Base-by-base conservation (phyloP, 352 stramenopile genomes). In the Globisporangium ultimum region DNA sequence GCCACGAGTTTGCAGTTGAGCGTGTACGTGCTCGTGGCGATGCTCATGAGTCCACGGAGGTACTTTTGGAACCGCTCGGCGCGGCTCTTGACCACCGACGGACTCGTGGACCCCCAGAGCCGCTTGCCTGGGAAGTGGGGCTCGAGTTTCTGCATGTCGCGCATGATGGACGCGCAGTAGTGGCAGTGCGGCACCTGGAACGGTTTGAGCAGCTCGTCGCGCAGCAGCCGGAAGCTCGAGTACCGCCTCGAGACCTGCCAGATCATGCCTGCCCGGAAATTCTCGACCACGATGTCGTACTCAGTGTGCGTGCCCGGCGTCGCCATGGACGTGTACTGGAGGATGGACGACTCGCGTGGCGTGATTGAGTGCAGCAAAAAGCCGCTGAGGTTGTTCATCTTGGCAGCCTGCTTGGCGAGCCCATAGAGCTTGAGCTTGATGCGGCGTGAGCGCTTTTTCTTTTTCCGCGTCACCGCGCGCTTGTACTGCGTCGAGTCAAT, bases 201-300 rank as follows among this genome's bases (percentile, higher is more conserved):
- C 2, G 83, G 66, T 12, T 70, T 64, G 32, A 65, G 51, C 10
- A 90, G 62, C 57, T 88, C 74, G 24, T 88, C 71, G 32, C 78
- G 78, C 38, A 92, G 60, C 22, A 79, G 64, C n/a, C 68, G 71
- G 63, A 92, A 90, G 15, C 70, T 68, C 43, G 80, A 89, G 63
- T 84, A 92, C 13, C 82, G 78, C 13, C 82, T 74, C 54, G 76
- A 69, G 61, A 92, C 75, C 59, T 84, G 68, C 82, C 82, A 92
- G 41, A 67, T 64, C 48, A 74, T 59, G 12, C 64, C 70, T 13
- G 77, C 68, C 1, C 83, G 70, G 42, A 86, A 71, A 55, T 87
- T 78, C 60, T 81, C 70, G 14, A 87, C 66, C 36, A 83, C 65
- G n/a, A 88, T 60, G 24, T 84, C 70, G 67, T 92, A 92, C 55